These are phyloP conservation scores for Elongisporangium undulatum DNA, from an alignment of 352 stramenopile genomes.

Conservation along the genomic window DNA sequence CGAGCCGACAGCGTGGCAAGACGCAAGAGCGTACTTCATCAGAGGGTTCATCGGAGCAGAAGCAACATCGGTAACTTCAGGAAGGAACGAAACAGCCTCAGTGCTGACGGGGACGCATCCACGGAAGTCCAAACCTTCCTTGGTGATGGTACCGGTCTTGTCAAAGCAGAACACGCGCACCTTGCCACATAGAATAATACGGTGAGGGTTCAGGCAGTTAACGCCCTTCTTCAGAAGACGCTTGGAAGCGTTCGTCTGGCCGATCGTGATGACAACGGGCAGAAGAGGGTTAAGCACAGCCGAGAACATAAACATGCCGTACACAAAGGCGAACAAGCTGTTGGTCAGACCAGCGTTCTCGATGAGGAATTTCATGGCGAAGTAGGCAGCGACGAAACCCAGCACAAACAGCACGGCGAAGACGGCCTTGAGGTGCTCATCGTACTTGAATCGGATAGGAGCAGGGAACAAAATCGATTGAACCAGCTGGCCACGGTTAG, in stretches of 20 bases:
- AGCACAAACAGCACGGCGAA: slow-evolving; percentile 78
- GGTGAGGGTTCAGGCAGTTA: slow-evolving; percentile 78
- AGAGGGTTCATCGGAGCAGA: slow-evolving; percentile 23
- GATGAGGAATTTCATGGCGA: slow-evolving; percentile 74
- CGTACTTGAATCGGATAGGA: slow-evolving; percentile 89
- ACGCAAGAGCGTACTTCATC: slow-evolving; percentile 68
- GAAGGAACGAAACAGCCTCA: slow-evolving; percentile 29
- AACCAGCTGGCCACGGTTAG: slow-evolving; percentile 79
- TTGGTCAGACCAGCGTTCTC: slow-evolving; percentile 65
- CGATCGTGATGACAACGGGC: slow-evolving; percentile 87
- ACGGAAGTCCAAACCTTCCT: slow-evolving; percentile 85
- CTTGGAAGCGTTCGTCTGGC: slow-evolving; percentile 80
- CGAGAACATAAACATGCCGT: slow-evolving; percentile 81
- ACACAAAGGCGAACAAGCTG: slow-evolving; percentile 62
- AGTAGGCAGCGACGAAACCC: slow-evolving; percentile 62
- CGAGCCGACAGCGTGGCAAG: slow-evolving; percentile 79
- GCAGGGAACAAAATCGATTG: slow-evolving; percentile 83
- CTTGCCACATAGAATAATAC: slow-evolving; percentile 88
- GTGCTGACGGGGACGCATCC: slow-evolving; percentile 53
- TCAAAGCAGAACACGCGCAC: slow-evolving; percentile 90
- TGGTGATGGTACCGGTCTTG: slow-evolving; percentile 92
- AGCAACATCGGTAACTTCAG: slow-evolving; percentile 57
- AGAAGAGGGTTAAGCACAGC: slow-evolving; percentile 80
- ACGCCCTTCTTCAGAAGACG: slow-evolving; percentile 72
- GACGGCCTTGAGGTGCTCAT: slow-evolving; percentile 84